phyloP scores from a whole-genome alignment of 495 filamentous ascomycete genomes.

The Aspergillus funiculosus region DNA sequence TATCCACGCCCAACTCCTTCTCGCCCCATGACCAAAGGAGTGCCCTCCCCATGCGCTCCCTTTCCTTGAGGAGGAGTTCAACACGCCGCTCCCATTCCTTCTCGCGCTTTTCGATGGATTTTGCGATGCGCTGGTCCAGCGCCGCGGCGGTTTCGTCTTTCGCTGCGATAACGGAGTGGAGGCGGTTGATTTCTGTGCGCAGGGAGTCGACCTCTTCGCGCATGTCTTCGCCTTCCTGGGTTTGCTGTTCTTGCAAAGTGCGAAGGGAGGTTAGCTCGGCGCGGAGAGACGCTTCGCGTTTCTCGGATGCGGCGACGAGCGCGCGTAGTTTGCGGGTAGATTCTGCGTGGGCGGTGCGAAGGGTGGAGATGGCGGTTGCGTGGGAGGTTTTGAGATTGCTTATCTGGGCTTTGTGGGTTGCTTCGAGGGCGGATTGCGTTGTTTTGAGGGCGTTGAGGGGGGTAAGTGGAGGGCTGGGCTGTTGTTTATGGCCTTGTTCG shows the following conservation, averaged over 20 bases:
- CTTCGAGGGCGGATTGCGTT: conserved; percentile 25
- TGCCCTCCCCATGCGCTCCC: conserved; percentile 48
- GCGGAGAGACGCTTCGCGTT: conserved; percentile 40
- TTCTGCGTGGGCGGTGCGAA: conserved; percentile 40
- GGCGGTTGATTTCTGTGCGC: conserved; percentile 28
- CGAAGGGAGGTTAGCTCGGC: conserved; percentile 32
- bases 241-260: conserved; percentile 17
- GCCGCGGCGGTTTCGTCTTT: conserved; percentile 40
- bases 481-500: conserved; percentile 44
- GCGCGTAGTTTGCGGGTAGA: conserved; percentile 38
- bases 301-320: conserved; percentile 36
- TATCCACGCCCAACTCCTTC: conserved; percentile 35
- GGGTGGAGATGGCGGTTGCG: conserved; percentile 32
- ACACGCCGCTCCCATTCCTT: conserved; percentile 47
- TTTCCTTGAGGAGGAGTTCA: conserved; percentile 51
- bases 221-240: neutral
- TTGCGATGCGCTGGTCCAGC: conserved; percentile 38
- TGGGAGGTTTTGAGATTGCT: conserved; percentile 37
- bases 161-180: conserved; percentile 33
- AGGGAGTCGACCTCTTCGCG: conserved; percentile 24
- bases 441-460: conserved; percentile 23
- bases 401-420: conserved; percentile 36
- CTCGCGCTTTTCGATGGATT: conserved; percentile 44
- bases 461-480: conserved; percentile 28
- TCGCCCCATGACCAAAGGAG: conserved; percentile 47